Conservation (phyloP, 1,139 yeast genomes). For the Fermentozyma sake region DNA sequence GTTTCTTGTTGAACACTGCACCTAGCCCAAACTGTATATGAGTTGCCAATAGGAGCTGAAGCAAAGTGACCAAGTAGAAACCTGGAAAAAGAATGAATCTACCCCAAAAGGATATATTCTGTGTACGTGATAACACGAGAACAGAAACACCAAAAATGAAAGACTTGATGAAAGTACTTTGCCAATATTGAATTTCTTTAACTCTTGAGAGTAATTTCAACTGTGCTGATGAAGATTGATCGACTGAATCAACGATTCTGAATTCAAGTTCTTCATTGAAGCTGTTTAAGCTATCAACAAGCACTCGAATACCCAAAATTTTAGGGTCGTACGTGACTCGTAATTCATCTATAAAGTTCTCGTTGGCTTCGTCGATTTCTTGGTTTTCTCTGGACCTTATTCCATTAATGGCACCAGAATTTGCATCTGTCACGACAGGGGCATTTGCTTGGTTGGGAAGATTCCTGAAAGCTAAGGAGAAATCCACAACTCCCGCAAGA, state of each 20-base stretch:
- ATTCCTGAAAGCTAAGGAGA: conserved; percentile 17
- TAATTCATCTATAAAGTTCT: conserved; percentile 18
- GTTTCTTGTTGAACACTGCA: conserved; percentile 56
- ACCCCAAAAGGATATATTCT: conserved; percentile 29
- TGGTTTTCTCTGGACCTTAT: conserved; percentile 12
- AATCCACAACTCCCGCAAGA: conserved; percentile 24
- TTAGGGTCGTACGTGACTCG: conserved; percentile 40
- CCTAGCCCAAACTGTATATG: conserved; percentile 73
- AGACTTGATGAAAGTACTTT: conserved; percentile 47
- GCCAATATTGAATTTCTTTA: conserved; percentile 74
- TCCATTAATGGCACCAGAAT: conserved; percentile 12
- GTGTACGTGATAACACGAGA: conserved; percentile 50
- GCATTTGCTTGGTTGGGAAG: conserved; percentile 5
- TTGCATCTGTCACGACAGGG: conserved; percentile 10
- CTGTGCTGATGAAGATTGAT: conserved; percentile 55
- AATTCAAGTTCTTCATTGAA: conserved; percentile 25
- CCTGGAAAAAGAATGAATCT: conserved; percentile 40
- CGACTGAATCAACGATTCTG: conserved; percentile 40
- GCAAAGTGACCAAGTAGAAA: conserved; percentile 50
- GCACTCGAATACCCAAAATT: conserved; percentile 51
- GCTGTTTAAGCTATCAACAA: conserved; percentile 41
- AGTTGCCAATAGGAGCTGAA: conserved; percentile 59
- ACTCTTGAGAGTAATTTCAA: conserved; percentile 62
- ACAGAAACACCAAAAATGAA: conserved; percentile 61
- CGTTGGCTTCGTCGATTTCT: conserved; percentile 11